Base-by-base conservation (phyloP, 257 asterid genomes). In the Solanum megistacrolobum region DNA sequence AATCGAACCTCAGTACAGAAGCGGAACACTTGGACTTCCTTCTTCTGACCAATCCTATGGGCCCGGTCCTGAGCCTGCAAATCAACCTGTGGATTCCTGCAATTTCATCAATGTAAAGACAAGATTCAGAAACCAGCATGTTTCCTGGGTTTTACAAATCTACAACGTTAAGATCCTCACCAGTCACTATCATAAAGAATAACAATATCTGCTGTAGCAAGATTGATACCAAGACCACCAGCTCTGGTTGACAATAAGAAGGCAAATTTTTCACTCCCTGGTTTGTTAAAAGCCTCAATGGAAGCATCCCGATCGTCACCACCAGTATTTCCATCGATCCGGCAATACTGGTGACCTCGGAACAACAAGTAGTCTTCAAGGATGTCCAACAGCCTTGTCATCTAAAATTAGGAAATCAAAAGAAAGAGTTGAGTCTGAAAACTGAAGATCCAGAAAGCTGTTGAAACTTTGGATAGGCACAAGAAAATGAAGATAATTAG, bases 21-120 rank as follows among this genome's bases (percentile, higher is more conserved):
- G 74, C 99, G 97, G 92, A 97, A 97, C 62, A 97, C 99, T 93
- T 97, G 99, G 35, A 97, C 99, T 94, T 97, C 99, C 90, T 97
- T 97, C 93, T 95, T 97, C 94, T 97, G 99, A 39, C 99, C 99
- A 91, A 97, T 97, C 90, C 99, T 93, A 90, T 97, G 99, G 91
- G 99, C 99, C 88, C 99, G 97, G 91, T 97, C 99, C 91, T 96
- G 99, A 48, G 99, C 99, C 93, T 97, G 99, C 93, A 97, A 88
- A 92, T 97, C 99, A 81, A 95, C 99, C 90, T 97, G 99, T 27
- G 99, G 99, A 81, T 97, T 97, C 99, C 99, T 97, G 94, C 86
- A 91, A 83, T 81, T 81, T 46, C 68, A 81, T 43, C 88, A 78
- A 52, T 78, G 81, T 34, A 82, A 88, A 90, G 85, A 69, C 46